Conservation (phyloP, 768 basidiomycete genomes). For the Lepiota brunneoincarnata region DNA sequence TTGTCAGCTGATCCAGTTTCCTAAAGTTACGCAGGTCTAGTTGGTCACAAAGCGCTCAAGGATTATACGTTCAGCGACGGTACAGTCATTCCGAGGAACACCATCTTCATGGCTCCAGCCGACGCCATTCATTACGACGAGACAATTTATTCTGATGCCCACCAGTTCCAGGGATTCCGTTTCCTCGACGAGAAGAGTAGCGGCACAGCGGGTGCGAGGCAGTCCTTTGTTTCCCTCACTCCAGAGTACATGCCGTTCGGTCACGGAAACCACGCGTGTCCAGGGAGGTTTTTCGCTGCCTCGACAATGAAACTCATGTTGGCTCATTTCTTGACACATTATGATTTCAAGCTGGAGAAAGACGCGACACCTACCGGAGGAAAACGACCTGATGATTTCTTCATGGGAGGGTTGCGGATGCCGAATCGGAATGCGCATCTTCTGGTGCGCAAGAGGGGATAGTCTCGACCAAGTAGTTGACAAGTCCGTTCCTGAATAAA, state of each 20-base stretch:
- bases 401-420: conserved; percentile 8
- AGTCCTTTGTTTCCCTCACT: conserved; percentile 20
- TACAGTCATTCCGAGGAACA: conserved; percentile 35
- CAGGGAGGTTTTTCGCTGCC: conserved; percentile 19
- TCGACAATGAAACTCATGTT: conserved; percentile 14
- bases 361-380: background rate
- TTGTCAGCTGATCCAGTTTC: background rate
- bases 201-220: conserved; percentile 19
- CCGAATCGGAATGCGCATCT: conserved; percentile 12
- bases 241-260: conserved; percentile 32
- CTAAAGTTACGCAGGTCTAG: conserved; percentile 11
- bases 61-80: conserved; percentile 46
- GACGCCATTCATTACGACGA: conserved; percentile 28
- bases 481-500: no score
- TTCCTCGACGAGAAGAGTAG: conserved; percentile 27
- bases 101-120: conserved; percentile 27
- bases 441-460: conserved; percentile 7
- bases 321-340: conserved; percentile 11
- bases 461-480: no score
- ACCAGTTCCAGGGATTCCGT: conserved; percentile 40
- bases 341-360: conserved; percentile 14
- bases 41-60: conserved; percentile 30
- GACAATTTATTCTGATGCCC: conserved; percentile 28
- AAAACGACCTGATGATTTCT: conserved; percentile 8
- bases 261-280: conserved; percentile 31